Percentiles rank a stretch among this genome's conserved stretches.
phyloP scores from a whole-genome alignment of 805 yeast genomes.

The Ogataea pignaliae region DNA sequence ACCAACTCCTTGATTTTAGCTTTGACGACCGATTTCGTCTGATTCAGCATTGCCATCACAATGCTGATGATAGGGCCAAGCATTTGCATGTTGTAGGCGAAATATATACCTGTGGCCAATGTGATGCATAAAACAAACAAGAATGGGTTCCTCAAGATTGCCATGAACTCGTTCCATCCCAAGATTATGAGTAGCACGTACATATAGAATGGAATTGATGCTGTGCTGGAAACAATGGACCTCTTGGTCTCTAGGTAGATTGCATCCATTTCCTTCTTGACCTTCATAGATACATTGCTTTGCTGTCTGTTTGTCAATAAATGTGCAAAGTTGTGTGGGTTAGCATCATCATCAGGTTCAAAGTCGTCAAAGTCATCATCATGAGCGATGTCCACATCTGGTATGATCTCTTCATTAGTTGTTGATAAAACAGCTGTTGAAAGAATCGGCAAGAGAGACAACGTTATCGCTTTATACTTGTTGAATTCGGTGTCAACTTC shows the following conservation, averaged over 20 bases:
- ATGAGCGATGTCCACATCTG: constrained; percentile 46
- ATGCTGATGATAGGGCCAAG: constrained; percentile 72
- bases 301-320: constrained; percentile 56
- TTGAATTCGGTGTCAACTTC: constrained; percentile 68
- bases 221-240: constrained; percentile 68
- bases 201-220: constrained; percentile 81
- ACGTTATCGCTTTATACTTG: constrained; percentile 54
- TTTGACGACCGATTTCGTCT: constrained; percentile 53
- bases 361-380: constrained; percentile 34
- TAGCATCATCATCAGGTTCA: constrained; percentile 34
- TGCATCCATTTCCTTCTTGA: constrained; percentile 74
- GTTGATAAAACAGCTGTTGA: constrained; percentile 49
- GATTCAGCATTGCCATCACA: constrained; percentile 51
- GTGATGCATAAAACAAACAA: constrained; percentile 60
- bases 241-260: constrained; percentile 84
- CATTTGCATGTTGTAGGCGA: constrained; percentile 65
- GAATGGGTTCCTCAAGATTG: constrained; percentile 82
- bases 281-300: constrained; percentile 49
- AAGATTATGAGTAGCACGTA: constrained; percentile 66
- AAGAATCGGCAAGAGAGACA: constrained; percentile 54
- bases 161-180: constrained; percentile 96
- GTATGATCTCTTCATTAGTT: constrained; percentile 50
- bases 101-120: constrained; percentile 55
- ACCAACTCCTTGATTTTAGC: constrained; percentile 56
- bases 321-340: constrained; percentile 44